These are phyloP conservation scores for Planoprotostelium fungivorum DNA, from an alignment of 78 protist species.

Conservation along the genomic window DNA sequence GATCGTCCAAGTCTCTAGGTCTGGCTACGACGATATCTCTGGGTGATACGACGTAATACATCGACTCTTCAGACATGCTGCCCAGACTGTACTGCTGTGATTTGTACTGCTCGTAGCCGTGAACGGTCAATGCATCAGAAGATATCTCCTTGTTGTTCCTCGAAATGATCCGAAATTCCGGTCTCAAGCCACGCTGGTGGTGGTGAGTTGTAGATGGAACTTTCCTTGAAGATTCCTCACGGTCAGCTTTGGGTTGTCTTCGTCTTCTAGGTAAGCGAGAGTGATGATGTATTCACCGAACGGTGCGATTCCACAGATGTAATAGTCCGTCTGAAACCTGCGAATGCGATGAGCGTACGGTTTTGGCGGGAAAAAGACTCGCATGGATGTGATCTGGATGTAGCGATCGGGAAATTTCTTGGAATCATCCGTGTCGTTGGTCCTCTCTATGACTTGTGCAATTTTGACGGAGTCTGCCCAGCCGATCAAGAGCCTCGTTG, in stretches of 20 bases:
- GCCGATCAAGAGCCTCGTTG: conserved; percentile 73
- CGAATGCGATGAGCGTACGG: too few relatives aligned
- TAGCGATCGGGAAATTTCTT: too few relatives aligned
- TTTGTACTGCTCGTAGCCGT: conserved; percentile 62
- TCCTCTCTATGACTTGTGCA: too few relatives aligned
- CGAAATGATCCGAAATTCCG: conserved; percentile 56
- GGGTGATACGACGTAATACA: conserved; percentile 79
- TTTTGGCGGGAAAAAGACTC: too few relatives aligned
- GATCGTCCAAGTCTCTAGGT: conserved; percentile 81
- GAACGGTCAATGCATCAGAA: conserved; percentile 55
- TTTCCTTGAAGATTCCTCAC: too few relatives aligned
- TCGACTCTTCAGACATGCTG: conserved; percentile 29
- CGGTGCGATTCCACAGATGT: conserved; percentile 81
- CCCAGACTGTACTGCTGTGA: conserved; percentile 63
- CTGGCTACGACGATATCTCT: conserved; percentile 76
- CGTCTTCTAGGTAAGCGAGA: conserved; percentile 50
- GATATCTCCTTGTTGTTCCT: conserved; percentile 40
- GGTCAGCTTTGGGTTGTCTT: too few relatives aligned
- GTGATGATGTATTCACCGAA: conserved; percentile 58
- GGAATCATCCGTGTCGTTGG: too few relatives aligned
- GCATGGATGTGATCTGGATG: too few relatives aligned
- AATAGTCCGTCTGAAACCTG: conserved; percentile 71
- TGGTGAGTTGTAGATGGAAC: too few relatives aligned
- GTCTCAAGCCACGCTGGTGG: too few relatives aligned
- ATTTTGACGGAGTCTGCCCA: conserved; percentile 91